Base-by-base conservation (phyloP, 78 protist species). In the Chrysochromulina tobinii region DNA sequence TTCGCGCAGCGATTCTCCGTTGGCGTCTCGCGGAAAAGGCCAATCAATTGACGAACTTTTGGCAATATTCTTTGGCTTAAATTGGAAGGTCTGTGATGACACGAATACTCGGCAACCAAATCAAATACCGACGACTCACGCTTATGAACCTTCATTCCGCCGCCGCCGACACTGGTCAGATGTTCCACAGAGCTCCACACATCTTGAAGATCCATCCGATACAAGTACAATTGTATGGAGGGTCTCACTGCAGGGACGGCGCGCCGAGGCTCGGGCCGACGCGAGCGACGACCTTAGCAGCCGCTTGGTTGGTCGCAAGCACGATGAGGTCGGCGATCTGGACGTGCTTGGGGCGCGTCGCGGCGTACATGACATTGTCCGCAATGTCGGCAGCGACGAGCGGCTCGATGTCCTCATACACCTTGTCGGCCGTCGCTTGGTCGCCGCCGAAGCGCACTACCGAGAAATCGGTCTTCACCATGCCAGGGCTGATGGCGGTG, bases 381-480 rank as follows among this genome's bases (percentile, higher is more conserved):
- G 96, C 96, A 38, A 95, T 88, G 87, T 95, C 96, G 0, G 81
- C 94, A 4, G 95, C 91, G 2, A 81, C 59, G 27, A 95, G 53
- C 18, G 94, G 59, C 7, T 91, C 93, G 5, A 95, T 68, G 27
- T 93, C 96, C 21, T 21, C 8, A 73, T 94, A 95, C 27, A 93
- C 95, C 58, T 23, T 59, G 48, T 91, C 68, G 1, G 96, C 96
- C 92, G 91, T 95, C 17, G 91, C 95, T 38, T 38, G 38, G 0
- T 21, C 0, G 61, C 94, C 95, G 68, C 83, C 81, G n/a, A 94
- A 90, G n/a, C 96, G 86, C 14, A 94, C 94, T 7, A 84, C 12
- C 64, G 87, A 58, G 72, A 96, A 94, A 27, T 96, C 94, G 1
- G 97, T 96, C 53, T 94, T 94, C 7, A 96, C 97, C 12, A 93